These are phyloP conservation scores for Fremontodendron californicum DNA, from an alignment of 345 rosid genomes.

Conservation along the genomic window DNA sequence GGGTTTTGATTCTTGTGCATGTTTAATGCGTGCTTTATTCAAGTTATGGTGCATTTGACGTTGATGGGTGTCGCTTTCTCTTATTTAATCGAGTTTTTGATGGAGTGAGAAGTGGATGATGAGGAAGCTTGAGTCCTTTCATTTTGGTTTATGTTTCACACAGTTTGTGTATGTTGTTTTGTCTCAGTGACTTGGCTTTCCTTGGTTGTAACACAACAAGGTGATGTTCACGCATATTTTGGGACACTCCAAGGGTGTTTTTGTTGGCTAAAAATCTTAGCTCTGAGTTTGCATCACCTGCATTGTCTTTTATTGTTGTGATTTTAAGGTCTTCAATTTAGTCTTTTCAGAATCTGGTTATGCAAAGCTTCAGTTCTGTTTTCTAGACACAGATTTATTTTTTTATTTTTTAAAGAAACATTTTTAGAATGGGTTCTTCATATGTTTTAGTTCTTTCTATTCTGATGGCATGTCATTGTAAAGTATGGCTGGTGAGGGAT, in stretches of 20 bases:
- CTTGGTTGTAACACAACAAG: too few species aligned
- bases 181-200: too few species aligned
- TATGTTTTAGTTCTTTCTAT: background rate
- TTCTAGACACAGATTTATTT: constrained; percentile 27
- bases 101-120: constrained; percentile 3
- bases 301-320: constrained; percentile 24
- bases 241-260: background rate
- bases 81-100: constrained; percentile 20
- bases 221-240: constrained; percentile 9
- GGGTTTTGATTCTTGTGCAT: constrained; percentile 37
- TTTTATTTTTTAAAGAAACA: too few species aligned
- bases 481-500: background rate
- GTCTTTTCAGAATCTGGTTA: constrained; percentile 4
- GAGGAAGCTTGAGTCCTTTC: constrained; percentile 13
- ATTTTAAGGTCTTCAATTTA: constrained; percentile 3
- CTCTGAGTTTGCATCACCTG: constrained; percentile 16
- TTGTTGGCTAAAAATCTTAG: background rate
- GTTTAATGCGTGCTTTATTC: constrained; percentile 16
- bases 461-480: background rate
- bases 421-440: background rate
- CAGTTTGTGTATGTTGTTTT: constrained; percentile 47
- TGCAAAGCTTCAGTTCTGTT: constrained; percentile 16
- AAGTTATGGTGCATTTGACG: background rate
- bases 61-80: too few species aligned
- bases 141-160: constrained; percentile 13